Percentiles rank a stretch among this genome's conserved stretches.
Evolutionary conservation across 108 stramenopile species (phyloP).

Genomic region (Conticribra weissflogii): DNA sequence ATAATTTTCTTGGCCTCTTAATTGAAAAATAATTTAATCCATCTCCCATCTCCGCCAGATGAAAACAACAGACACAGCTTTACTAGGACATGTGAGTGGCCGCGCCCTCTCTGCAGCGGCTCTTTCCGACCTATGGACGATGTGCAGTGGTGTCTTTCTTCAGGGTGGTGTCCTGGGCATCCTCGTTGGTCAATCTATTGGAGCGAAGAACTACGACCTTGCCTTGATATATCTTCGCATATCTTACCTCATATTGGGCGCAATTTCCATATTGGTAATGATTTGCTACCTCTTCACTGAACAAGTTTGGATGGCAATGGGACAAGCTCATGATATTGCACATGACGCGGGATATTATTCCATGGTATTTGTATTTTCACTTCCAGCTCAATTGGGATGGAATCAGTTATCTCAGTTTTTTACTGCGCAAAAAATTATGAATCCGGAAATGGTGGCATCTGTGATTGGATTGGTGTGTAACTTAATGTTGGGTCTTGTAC

Average conservation of each 20-base stretch:
- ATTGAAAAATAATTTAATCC: too few species aligned
- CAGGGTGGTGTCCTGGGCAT: slow-evolving; percentile 52
- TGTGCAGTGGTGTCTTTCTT: slow-evolving; percentile 72
- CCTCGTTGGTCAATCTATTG: slow-evolving; percentile 50
- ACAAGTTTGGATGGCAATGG: slow-evolving; percentile 58
- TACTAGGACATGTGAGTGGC: slow-evolving; percentile 75
- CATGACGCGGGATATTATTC: slow-evolving; percentile 80
- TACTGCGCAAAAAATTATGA: slow-evolving; percentile 77
- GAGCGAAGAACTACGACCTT: slow-evolving; percentile 46
- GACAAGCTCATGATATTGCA: slow-evolving; percentile 52
- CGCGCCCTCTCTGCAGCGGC: slow-evolving; percentile 68
- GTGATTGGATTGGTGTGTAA: slow-evolving; percentile 67
- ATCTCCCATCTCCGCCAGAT: too few species aligned
- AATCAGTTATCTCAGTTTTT: slow-evolving; percentile 79
- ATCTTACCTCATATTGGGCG: slow-evolving; percentile 34
- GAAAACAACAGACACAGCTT: slow-evolving; percentile 80
- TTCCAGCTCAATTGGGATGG: slow-evolving; percentile 70
- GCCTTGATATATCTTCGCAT: slow-evolving; percentile 57
- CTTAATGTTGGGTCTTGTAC: slow-evolving; percentile 64
- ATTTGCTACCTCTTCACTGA: slow-evolving; percentile 68
- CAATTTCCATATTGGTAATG: slow-evolving; percentile 56
- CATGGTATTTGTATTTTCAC: slow-evolving; percentile 53
- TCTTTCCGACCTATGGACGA: slow-evolving; percentile 70
- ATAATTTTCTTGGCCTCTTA: too few species aligned
- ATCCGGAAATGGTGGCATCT: slow-evolving; percentile 67